Conservation (phyloP, 2,329 filamentous ascomycete genomes). For the Xylariaceae sp. region DNA sequence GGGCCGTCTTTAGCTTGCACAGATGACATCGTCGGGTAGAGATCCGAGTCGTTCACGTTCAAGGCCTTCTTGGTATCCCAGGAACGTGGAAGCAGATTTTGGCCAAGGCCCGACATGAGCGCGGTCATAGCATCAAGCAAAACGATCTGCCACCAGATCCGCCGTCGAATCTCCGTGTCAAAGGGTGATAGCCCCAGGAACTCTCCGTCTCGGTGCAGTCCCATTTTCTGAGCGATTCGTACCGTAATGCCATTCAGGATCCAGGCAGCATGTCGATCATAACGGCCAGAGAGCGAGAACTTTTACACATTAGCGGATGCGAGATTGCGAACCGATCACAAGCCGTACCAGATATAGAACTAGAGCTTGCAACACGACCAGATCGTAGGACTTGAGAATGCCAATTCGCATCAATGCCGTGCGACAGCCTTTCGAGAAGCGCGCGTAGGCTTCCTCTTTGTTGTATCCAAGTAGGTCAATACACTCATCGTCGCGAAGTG, state of each 20-base stretch:
- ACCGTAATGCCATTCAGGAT: slow-evolving; percentile 57
- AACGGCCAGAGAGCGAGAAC: slow-evolving; percentile 53
- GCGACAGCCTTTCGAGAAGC: slow-evolving; percentile 49
- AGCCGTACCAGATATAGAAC: slow-evolving; percentile 50
- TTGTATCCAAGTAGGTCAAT: slow-evolving; percentile 45
- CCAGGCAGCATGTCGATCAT: slow-evolving; percentile 57
- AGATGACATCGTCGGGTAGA: slow-evolving; percentile 49
- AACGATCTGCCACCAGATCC: slow-evolving; percentile 64
- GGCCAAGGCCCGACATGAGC: slow-evolving; percentile 52
- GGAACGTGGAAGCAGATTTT: slow-evolving; percentile 44
- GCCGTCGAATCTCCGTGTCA: slow-evolving; percentile 63
- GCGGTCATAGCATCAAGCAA: slow-evolving; percentile 55
- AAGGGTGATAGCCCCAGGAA: slow-evolving; percentile 53
- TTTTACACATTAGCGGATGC: slow-evolving; percentile 24
- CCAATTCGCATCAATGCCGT: slow-evolving; percentile 45
- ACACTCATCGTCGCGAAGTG: slow-evolving; percentile 53
- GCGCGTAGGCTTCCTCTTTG: slow-evolving; percentile 45
- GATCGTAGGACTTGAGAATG: slow-evolving; percentile 56
- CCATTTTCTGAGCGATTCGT: slow-evolving; percentile 64
- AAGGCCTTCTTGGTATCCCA: slow-evolving; percentile 54
- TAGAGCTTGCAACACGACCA: slow-evolving; percentile 55
- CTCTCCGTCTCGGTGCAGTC: slow-evolving; percentile 59
- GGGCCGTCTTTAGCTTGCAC: slow-evolving; percentile 50
- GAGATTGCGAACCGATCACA: not conserved
- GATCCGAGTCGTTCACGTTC: slow-evolving; percentile 56